phyloP scores from a whole-genome alignment of 208 protist species.

The Crithidia bombi region DNA sequence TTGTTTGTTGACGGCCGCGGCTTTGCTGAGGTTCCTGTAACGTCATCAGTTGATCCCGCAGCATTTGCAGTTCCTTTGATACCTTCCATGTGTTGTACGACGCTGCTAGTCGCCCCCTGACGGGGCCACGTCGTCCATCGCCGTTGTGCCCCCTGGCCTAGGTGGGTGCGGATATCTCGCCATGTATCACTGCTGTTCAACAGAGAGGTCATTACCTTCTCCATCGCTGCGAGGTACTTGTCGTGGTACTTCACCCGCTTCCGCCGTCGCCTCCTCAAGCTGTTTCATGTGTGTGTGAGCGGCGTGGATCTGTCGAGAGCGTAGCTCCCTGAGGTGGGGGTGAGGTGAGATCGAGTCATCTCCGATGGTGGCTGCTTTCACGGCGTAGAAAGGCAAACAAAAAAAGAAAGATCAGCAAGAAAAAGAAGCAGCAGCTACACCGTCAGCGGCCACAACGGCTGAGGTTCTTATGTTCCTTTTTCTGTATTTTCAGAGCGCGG shows the following conservation, averaged over 20 bases:
- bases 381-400: no score
- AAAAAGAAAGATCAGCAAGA: no score
- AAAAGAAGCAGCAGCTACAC: no score
- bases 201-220: slow-evolving; percentile 1
- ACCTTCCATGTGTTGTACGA: slow-evolving; percentile 2
- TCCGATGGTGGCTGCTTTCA: no score
- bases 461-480: no score
- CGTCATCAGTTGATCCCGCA: neutral
- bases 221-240: slow-evolving; percentile 1
- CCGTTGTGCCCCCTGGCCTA: neutral
- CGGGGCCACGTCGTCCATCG: neutral
- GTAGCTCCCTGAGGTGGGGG: slow-evolving; percentile 9
- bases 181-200: neutral
- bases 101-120: neutral
- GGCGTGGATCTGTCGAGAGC: slow-evolving; percentile 4
- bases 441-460: no score
- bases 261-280: neutral
- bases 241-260: slow-evolving; percentile 15
- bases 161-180: neutral
- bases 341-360: slow-evolving; percentile 7
- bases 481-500: no score
- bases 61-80: neutral
- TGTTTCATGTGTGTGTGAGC: neutral
- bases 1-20: neutral
- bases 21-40: neutral